A percentile compares a stretch with the other conserved stretches of the same genome.
phyloP scores from a whole-genome alignment of 345 rosid species.

The Gossypium australe region DNA sequence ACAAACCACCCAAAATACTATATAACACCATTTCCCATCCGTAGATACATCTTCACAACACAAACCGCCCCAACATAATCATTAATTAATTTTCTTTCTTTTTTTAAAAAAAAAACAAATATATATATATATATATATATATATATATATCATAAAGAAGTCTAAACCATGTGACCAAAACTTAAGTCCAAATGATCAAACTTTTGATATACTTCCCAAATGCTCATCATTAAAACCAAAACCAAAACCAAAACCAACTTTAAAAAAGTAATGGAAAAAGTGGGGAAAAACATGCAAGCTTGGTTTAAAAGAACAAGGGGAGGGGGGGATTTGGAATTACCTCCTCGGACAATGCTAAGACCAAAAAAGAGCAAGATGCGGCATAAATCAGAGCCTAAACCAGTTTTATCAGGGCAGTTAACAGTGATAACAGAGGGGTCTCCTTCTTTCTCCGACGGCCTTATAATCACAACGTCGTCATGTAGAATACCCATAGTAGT shows the following conservation, averaged over 20 bases:
- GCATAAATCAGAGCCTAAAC: constrained; percentile 87
- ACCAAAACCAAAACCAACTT: too few species aligned
- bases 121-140: too few species aligned
- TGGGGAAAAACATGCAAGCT: background rate
- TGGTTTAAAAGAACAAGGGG: background rate
- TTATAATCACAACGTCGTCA: constrained; percentile 83
- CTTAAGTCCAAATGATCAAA: background rate
- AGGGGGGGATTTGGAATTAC: constrained; percentile 26
- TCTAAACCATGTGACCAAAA: background rate
- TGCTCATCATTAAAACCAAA: background rate
- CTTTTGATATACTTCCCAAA: background rate
- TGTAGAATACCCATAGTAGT: constrained; percentile 60
- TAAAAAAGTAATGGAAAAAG: background rate
- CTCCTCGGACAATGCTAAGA: constrained; percentile 80
- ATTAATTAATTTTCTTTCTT: background rate
- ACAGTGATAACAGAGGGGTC: constrained; percentile 68
- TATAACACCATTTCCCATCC: constrained; percentile 95
- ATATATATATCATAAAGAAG: background rate
- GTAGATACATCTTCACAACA: constrained; percentile 72
- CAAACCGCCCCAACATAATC: background rate
- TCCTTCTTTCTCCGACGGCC: constrained; percentile 65
- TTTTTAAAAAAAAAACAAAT: background rate
- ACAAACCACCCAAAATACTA: constrained; percentile 90
- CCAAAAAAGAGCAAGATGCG: constrained; percentile 95
- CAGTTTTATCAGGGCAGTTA: constrained; percentile 98